These are phyloP conservation scores for Leccinum truebloodii DNA, from an alignment of 768 basidiomycete species.

Conservation along the genomic window DNA sequence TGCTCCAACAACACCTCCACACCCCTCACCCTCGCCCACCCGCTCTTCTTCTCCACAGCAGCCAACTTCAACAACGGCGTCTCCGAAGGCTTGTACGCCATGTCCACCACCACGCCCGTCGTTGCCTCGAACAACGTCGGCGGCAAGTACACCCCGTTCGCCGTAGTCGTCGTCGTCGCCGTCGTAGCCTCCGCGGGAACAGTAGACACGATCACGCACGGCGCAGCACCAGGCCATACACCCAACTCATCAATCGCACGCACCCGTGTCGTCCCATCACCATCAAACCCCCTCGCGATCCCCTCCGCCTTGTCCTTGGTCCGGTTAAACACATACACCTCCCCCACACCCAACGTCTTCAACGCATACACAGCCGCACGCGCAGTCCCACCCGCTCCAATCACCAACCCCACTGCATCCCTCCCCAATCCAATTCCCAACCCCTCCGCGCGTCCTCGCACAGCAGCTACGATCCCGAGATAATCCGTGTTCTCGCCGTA, in stretches of 20 bases:
- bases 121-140: slow-evolving; percentile 53
- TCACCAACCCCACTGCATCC: slow-evolving; percentile 75
- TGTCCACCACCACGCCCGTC: slow-evolving; percentile 84
- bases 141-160: slow-evolving; percentile 50
- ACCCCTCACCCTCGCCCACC: slow-evolving; percentile 77
- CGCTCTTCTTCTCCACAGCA: slow-evolving; percentile 49
- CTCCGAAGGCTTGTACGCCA: slow-evolving; percentile 89
- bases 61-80: slow-evolving; percentile 82
- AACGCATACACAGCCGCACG: slow-evolving; percentile 94
- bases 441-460: slow-evolving; percentile 42
- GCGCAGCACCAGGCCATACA: slow-evolving; percentile 51
- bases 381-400: slow-evolving; percentile 94
- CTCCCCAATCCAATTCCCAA: too few species aligned
- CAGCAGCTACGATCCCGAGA: slow-evolving; percentile 74
- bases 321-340: slow-evolving; percentile 87
- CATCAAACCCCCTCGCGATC: too few species aligned
- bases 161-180: neutral
- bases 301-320: slow-evolving; percentile 69
- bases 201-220: slow-evolving; percentile 83
- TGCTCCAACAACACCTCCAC: slow-evolving; percentile 88
- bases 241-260: slow-evolving; percentile 59
- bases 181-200: slow-evolving; percentile 74
- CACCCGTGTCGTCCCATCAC: too few species aligned
- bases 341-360: slow-evolving; percentile 60
- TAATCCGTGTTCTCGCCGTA: slow-evolving; percentile 97